Conservation (phyloP, 2,329 filamentous ascomycete species). For the Epichloe uncinata region DNA sequence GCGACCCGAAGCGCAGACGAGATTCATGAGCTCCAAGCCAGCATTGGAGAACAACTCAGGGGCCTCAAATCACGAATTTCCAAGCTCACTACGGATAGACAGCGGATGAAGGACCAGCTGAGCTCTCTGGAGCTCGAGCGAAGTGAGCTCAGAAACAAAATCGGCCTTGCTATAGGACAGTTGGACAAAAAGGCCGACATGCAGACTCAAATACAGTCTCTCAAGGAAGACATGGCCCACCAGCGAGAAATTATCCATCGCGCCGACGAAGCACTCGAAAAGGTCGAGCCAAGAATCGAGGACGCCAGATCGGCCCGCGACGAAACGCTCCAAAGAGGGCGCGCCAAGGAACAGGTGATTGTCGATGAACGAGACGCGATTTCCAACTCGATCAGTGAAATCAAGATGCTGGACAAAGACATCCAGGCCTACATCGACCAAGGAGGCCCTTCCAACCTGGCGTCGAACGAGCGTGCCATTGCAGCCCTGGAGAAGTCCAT, state of each 20-base stretch:
- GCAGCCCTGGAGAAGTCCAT: slow-evolving; percentile 54
- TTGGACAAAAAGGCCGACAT: slow-evolving; percentile 71
- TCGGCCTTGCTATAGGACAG: slow-evolving; percentile 57
- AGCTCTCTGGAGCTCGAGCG: slow-evolving; percentile 62
- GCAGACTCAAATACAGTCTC: slow-evolving; percentile 56
- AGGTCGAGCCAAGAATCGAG: slow-evolving; percentile 60
- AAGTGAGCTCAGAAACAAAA: slow-evolving; percentile 59
- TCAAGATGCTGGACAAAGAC: slow-evolving; percentile 61
- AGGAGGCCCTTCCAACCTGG: slow-evolving; percentile 60
- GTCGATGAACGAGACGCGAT: slow-evolving; percentile 59
- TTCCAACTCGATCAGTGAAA: slow-evolving; percentile 60
- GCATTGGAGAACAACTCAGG: slow-evolving; percentile 53
- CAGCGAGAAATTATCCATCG: slow-evolving; percentile 57
- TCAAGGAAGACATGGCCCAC: slow-evolving; percentile 52
- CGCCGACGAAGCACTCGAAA: slow-evolving; percentile 59
- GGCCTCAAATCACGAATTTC: slow-evolving; percentile 48
- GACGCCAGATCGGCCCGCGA: slow-evolving; percentile 66
- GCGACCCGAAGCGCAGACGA: slow-evolving; percentile 62
- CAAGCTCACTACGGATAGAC: slow-evolving; percentile 55
- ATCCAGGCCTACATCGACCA: slow-evolving; percentile 69
- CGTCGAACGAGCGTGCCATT: slow-evolving; percentile 56
- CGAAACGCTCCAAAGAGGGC: slow-evolving; percentile 59
- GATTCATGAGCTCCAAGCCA: slow-evolving; percentile 64
- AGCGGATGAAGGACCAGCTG: slow-evolving; percentile 55
- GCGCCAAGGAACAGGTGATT: slow-evolving; percentile 57